Percentiles rank a stretch among this genome's conserved stretches.
These are phyloP conservation scores for Neostapfia colusana DNA, from an alignment of 176 grass and related monocot genomes.

Conservation along the genomic window DNA sequence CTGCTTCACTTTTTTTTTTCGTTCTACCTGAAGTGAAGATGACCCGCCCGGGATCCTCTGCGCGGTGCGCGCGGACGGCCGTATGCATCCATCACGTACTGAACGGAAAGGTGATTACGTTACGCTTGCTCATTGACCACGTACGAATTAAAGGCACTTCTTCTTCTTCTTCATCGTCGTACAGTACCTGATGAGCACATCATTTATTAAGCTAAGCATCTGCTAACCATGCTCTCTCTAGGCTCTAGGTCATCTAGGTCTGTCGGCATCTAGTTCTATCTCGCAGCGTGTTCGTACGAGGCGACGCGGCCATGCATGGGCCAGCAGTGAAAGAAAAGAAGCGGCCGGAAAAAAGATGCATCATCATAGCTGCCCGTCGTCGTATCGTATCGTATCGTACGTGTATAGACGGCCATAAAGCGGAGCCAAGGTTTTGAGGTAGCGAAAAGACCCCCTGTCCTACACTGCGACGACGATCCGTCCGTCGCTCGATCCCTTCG, in stretches of 20 bases:
- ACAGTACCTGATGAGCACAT: constrained; percentile 9
- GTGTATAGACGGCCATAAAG: not conserved
- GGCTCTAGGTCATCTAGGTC: not conserved
- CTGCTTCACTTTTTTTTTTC: not conserved
- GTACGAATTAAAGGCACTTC: not conserved
- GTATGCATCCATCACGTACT: not conserved
- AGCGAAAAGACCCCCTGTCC: constrained; percentile 31
- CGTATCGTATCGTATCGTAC: constrained; percentile 1
- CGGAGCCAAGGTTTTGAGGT: constrained; percentile 33
- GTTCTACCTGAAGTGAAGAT: not conserved
- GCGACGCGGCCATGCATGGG: constrained; percentile 7
- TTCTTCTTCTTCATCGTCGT: not conserved
- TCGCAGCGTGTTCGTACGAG: not conserved
- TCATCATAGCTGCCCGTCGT: not conserved
- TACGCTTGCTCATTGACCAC: constrained; percentile 11
- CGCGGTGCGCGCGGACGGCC: too few species aligned
- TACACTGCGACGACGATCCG: constrained; percentile 26
- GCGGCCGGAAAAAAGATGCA: constrained; percentile 32
- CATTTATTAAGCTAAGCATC: constrained; percentile 37
- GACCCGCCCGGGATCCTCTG: constrained; percentile 31
- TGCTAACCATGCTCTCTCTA: not conserved
- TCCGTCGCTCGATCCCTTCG: not conserved
- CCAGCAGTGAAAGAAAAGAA: not conserved
- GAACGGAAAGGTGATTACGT: not conserved
- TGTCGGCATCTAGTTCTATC: not conserved